Evolutionary conservation across 2,329 filamentous ascomycete species (phyloP), one percentile per base, ranked within the genome.

Genomic region (Ustilaginoidea virens): DNA sequence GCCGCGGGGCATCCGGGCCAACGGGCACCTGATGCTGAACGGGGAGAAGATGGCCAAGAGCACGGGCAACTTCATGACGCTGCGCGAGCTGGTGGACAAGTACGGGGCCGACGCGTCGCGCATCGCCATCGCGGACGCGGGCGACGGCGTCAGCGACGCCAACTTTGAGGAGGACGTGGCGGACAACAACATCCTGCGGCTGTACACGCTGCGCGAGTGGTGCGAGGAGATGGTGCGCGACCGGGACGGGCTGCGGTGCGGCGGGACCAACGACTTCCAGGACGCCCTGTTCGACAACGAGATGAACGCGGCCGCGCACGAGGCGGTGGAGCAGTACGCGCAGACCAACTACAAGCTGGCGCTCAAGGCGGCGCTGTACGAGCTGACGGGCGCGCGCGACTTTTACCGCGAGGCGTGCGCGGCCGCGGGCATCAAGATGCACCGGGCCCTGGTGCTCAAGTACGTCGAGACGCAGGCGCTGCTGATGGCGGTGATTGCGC

Each of bases 1-100:
- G 85, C 90, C 90, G 8, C 69, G 69, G 29, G 75, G 75, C 37
- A 68, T 96, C 40, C 79, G 90, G 39, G 76, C 80, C 37, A 98
- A 98, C 48, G 90, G 90, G 2, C 87, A 96, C 57, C 60, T 96
- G 45, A 73, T 92, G 53, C 66, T 98, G 39, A 98, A 98, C 51
- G 87, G 87, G 28, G 82, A 93, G 51, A 98, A 98, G 69, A 98
- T 98, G 90, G 80, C 75, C 52, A 98, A 98, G 63, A 87, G 79
- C 30, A 94, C 86, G 1, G 90, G 90, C 37, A 98, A 96, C 60
- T 98, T 98, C 63, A 66, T 98, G 52, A 96, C 90, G 8, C 64
- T 96, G 29, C 69, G 75, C 30, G 81, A 94, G 37, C 69, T 86
- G 17, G 78, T 87, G 10, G 69, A 75, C 43, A 98, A 98, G 54